Evolutionary conservation across 192 early-diverging fungal species (phyloP).

Genomic region (Pilaira anomala): DNA sequence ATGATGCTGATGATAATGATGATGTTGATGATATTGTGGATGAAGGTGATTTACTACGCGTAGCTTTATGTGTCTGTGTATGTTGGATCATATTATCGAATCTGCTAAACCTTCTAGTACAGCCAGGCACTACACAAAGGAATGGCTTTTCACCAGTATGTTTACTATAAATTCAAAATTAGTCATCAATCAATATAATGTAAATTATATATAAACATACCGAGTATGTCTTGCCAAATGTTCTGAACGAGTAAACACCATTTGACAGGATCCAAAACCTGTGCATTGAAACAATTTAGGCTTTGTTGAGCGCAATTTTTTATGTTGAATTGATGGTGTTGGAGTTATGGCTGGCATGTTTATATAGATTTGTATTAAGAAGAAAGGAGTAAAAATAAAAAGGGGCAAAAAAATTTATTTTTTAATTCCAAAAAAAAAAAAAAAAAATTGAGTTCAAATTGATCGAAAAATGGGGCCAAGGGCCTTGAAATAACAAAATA

Average conservation of each 20-base stretch:
- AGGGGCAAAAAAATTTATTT: neutral
- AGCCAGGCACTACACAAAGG: constrained; percentile 62
- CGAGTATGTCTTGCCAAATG: constrained; percentile 52
- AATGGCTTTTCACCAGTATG: constrained; percentile 61
- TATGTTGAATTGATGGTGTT: neutral
- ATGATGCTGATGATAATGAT: neutral
- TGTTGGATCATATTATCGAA: constrained; percentile 84
- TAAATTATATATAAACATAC: constrained; percentile 3
- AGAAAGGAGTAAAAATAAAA: neutral
- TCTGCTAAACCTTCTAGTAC: constrained; percentile 65
- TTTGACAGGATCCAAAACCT: constrained; percentile 49
- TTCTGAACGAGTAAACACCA: constrained; percentile 55
- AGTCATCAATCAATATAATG: neutral
- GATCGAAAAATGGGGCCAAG: constrained; percentile 6
- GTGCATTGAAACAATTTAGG: constrained; percentile 48
- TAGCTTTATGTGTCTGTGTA: constrained; percentile 59
- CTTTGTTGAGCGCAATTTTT: constrained; percentile 9
- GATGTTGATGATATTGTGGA: neutral
- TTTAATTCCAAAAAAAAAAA: neutral
- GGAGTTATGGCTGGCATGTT: neutral
- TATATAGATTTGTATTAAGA: neutral
- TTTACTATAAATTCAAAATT: constrained; percentile 15
- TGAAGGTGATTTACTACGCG: constrained; percentile 19
- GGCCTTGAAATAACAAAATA: neutral
- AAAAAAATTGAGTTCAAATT: neutral